These are phyloP conservation scores for Penicillium samsonianum DNA, from an alignment of 495 filamentous ascomycete genomes.

Conservation along the genomic window DNA sequence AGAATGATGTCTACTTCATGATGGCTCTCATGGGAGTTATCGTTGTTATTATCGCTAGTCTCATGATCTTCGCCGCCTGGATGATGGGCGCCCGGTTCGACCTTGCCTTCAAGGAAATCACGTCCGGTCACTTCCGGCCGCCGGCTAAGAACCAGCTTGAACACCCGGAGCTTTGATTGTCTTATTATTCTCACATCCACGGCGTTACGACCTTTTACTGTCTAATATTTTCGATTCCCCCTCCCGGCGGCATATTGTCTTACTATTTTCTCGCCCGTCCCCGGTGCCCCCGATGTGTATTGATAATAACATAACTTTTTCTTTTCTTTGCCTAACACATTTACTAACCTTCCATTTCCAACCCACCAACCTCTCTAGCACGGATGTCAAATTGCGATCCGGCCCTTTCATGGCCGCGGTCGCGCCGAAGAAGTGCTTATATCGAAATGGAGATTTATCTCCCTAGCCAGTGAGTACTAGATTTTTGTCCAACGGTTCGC, in stretches of 20 bases:
- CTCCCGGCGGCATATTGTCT: constrained; percentile 32
- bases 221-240: constrained; percentile 35
- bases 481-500: constrained; percentile 44
- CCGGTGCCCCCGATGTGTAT: constrained; percentile 32
- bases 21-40: constrained; percentile 60
- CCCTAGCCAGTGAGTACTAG: constrained; percentile 50
- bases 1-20: constrained; percentile 64
- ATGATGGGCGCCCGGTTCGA: constrained; percentile 68
- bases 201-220: constrained; percentile 39
- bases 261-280: constrained; percentile 26
- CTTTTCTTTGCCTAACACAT: not conserved
- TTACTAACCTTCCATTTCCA: not conserved
- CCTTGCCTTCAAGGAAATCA: constrained; percentile 57
- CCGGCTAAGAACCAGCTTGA: constrained; percentile 23
- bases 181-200: constrained; percentile 19
- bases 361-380: constrained; percentile 54
- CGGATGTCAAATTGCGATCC: constrained; percentile 99
- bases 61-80: constrained; percentile 71
- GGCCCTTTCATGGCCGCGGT: constrained; percentile 77
- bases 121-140: constrained; percentile 47
- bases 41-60: constrained; percentile 57
- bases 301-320: constrained; percentile 37
- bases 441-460: constrained; percentile 41
- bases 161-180: constrained; percentile 28
- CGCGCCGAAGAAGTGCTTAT: constrained; percentile 89